Conservation (phyloP, 331 rosid species). For the Arachis monticola region DNA sequence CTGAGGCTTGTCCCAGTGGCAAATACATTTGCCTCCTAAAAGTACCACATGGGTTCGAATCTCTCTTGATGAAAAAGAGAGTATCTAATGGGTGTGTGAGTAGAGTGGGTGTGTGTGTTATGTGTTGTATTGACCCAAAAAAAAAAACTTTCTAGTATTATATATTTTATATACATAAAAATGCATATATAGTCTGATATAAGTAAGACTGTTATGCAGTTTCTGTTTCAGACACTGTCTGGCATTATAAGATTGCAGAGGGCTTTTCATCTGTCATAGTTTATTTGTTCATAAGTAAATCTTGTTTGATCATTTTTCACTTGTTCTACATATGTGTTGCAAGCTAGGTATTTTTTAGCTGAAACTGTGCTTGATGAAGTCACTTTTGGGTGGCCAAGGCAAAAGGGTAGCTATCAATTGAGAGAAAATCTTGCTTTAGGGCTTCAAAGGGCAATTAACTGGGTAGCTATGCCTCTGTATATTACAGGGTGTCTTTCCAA, state of each 20-base stretch:
- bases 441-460: conserved; percentile 89
- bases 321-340: conserved; percentile 34
- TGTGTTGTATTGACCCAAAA: no score
- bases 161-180: no score
- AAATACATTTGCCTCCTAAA: no score
- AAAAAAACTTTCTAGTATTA: background rate
- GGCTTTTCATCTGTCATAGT: conserved; percentile 26
- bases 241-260: conserved; percentile 19
- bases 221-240: conserved; percentile 26
- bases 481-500: conserved; percentile 15
- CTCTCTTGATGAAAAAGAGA: no score
- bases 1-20: no score
- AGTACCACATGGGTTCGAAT: no score
- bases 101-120: no score
- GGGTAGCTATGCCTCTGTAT: conserved; percentile 61
- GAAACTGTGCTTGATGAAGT: conserved; percentile 93
- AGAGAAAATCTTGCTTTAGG: conserved; percentile 79
- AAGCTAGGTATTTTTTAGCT: conserved; percentile 65
- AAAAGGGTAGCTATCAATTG: conserved; percentile 58
- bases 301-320: conserved; percentile 10
- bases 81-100: no score
- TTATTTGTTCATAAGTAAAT: background rate
- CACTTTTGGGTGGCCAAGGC: conserved; percentile 97
- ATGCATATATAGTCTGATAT: background rate
- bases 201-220: background rate